Conservation (phyloP, 768 basidiomycete species). For the Auricularia sp. region DNA sequence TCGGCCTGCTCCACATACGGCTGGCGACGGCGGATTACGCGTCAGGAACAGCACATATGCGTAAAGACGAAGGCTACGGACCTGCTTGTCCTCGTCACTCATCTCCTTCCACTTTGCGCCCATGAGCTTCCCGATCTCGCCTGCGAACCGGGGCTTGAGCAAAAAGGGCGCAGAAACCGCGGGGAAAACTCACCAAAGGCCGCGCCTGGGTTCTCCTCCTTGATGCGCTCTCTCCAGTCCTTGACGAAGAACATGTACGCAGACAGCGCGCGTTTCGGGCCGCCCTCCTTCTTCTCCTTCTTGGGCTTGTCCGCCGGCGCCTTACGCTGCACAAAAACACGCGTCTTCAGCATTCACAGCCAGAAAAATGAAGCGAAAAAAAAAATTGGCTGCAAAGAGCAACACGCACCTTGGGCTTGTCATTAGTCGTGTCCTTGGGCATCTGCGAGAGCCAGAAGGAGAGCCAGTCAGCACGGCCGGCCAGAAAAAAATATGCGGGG, state of each 20-base stretch:
- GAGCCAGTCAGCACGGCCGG: no score
- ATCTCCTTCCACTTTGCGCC: constrained; percentile 98
- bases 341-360: constrained; percentile 51
- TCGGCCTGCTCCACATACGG: constrained; percentile 84
- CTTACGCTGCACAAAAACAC: constrained; percentile 20
- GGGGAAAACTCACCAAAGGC: constrained; percentile 58
- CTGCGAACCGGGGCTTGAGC: constrained; percentile 25
- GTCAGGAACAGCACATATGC: no score
- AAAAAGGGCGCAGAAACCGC: constrained; percentile 3
- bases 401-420: constrained; percentile 55
- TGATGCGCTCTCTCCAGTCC: constrained; percentile 28
- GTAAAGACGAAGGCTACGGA: no score
- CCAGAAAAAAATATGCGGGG: no score
- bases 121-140: constrained; percentile 89
- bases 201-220: constrained; percentile 85
- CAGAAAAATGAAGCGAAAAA: neutral
- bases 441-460: constrained; percentile 32
- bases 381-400: neutral
- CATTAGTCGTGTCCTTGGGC: constrained; percentile 55
- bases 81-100: constrained; percentile 84
- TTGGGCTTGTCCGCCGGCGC: constrained; percentile 43
- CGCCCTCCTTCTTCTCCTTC: constrained; percentile 65
- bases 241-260: constrained; percentile 38
- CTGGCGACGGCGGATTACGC: constrained; percentile 32
- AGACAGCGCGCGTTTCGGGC: constrained; percentile 31